Conservation (phyloP, 345 rosid genomes). For the Cardamine resedifolia region DNA sequence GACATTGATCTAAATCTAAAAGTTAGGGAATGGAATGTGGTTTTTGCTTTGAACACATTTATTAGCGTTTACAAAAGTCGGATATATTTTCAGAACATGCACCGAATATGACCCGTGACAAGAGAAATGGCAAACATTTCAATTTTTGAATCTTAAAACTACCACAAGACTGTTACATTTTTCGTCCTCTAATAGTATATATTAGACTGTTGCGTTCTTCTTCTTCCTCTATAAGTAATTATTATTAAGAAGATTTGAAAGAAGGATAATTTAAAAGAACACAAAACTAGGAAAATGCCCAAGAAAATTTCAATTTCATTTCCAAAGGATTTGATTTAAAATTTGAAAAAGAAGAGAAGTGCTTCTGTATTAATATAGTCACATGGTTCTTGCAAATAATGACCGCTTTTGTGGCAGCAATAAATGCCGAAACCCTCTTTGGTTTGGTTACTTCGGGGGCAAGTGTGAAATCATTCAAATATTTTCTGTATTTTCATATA, state of each 20-base stretch:
- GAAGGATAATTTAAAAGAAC: not conserved
- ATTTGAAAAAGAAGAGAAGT: constrained; percentile 22
- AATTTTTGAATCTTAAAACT: constrained; percentile 17
- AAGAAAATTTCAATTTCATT: not conserved
- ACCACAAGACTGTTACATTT: not conserved
- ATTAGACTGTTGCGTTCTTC: not conserved
- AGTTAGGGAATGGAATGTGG: not conserved
- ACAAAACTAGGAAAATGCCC: not conserved
- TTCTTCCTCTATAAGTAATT: not conserved
- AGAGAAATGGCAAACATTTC: constrained; percentile 16
- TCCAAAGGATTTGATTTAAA: constrained; percentile 11
- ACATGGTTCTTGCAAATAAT: constrained; percentile 37
- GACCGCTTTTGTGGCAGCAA: constrained; percentile 32
- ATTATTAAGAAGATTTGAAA: not conserved
- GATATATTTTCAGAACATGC: constrained; percentile 13
- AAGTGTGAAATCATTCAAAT: constrained; percentile 26
- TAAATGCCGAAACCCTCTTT: constrained; percentile 20
- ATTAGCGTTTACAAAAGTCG: constrained; percentile 13
- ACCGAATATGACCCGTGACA: constrained; percentile 25
- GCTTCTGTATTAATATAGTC: constrained; percentile 28
- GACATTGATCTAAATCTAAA: not conserved
- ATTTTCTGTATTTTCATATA: not conserved
- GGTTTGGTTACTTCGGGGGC: constrained; percentile 14
- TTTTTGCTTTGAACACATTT: constrained; percentile 20
- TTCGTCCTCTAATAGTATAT: not conserved